Percentiles rank a stretch among this genome's conserved stretches.
phyloP scores from a whole-genome alignment of 805 yeast genomes.

The Debaryomyces hansenii region DNA sequence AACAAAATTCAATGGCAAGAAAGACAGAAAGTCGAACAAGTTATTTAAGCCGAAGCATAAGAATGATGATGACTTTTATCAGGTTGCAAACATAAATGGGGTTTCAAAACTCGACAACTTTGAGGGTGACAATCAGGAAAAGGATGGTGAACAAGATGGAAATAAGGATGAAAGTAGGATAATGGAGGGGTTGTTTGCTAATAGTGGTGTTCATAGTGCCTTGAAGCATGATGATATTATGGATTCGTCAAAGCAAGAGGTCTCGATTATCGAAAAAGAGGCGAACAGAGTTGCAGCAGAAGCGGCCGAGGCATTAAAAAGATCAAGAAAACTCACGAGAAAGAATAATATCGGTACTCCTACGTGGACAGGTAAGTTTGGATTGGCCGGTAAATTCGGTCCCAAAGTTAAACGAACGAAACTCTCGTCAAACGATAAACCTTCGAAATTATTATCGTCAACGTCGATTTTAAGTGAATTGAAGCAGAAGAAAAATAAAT shows the following conservation, averaged over 20 bases:
- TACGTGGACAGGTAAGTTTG: slow-evolving; percentile 95
- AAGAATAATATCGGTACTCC: slow-evolving; percentile 68
- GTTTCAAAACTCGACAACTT: slow-evolving; percentile 70
- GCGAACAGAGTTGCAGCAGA: slow-evolving; percentile 55
- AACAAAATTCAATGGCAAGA: slow-evolving; percentile 30
- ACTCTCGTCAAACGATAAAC: not conserved
- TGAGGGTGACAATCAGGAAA: slow-evolving; percentile 47
- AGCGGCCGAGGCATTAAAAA: slow-evolving; percentile 56
- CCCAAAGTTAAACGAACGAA: slow-evolving; percentile 13
- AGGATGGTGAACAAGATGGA: slow-evolving; percentile 33
- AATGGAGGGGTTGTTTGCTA: slow-evolving; percentile 73
- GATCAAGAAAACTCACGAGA: slow-evolving; percentile 57
- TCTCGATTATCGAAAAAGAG: slow-evolving; percentile 58
- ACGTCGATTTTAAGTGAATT: slow-evolving; percentile 50
- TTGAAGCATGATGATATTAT: slow-evolving; percentile 78
- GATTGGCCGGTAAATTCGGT: slow-evolving; percentile 67
- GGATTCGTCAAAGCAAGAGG: slow-evolving; percentile 53
- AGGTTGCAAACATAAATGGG: slow-evolving; percentile 66
- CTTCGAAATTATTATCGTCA: slow-evolving; percentile 34
- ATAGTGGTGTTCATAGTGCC: slow-evolving; percentile 70
- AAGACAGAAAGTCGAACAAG: slow-evolving; percentile 31
- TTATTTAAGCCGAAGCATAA: slow-evolving; percentile 31
- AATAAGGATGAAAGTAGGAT: slow-evolving; percentile 58
- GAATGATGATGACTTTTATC: slow-evolving; percentile 64
- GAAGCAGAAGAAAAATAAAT: slow-evolving; percentile 34